Percentiles rank a stretch among this genome's conserved stretches.
Conservation (phyloP, 116 monocot species). For the Thalassia testudinum region DNA sequence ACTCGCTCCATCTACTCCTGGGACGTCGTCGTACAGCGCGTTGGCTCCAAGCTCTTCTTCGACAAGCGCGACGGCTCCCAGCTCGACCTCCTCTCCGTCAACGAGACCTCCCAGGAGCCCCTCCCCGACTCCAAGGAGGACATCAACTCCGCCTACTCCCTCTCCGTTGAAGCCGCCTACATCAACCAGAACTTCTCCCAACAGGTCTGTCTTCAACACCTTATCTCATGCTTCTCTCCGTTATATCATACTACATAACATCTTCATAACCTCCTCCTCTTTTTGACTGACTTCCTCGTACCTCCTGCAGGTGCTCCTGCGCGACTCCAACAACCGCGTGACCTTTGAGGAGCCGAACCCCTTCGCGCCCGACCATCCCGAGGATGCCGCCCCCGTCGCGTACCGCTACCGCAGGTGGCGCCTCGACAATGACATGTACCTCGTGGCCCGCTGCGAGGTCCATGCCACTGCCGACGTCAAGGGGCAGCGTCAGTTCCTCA, state of each 20-base stretch:
- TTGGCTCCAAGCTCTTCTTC: slow-evolving; percentile 94
- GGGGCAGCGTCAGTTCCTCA: slow-evolving; percentile 61
- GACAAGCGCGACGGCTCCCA: slow-evolving; percentile 97
- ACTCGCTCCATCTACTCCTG: slow-evolving; percentile 79
- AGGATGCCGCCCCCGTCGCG: slow-evolving; percentile 74
- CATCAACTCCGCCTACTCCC: slow-evolving; percentile 80
- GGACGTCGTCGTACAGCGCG: slow-evolving; percentile 92
- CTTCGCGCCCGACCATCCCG: slow-evolving; percentile 55
- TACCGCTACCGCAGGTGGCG: slow-evolving; percentile 90
- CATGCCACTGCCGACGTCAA: slow-evolving; percentile 55
- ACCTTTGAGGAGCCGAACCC: slow-evolving; percentile 91
- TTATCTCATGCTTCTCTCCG: too few species aligned
- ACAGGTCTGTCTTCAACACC: too few species aligned
- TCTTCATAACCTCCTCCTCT: too few species aligned
- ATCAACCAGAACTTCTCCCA: slow-evolving; percentile 98
- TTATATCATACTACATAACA: too few species aligned
- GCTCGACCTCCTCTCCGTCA: slow-evolving; percentile 73
- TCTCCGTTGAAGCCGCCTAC: slow-evolving; percentile 77
- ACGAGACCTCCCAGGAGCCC: slow-evolving; percentile 57
- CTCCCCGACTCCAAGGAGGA: slow-evolving; percentile 94
- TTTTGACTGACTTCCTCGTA: too few species aligned
- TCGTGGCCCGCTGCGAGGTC: slow-evolving; percentile 87
- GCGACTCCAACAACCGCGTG: slow-evolving; percentile 71
- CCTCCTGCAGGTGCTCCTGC: slow-evolving; percentile 63
- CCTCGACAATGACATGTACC: slow-evolving; percentile 61